These are phyloP conservation scores for Carex cristatella DNA, from an alignment of 176 grass and related monocot genomes.

Conservation along the genomic window DNA sequence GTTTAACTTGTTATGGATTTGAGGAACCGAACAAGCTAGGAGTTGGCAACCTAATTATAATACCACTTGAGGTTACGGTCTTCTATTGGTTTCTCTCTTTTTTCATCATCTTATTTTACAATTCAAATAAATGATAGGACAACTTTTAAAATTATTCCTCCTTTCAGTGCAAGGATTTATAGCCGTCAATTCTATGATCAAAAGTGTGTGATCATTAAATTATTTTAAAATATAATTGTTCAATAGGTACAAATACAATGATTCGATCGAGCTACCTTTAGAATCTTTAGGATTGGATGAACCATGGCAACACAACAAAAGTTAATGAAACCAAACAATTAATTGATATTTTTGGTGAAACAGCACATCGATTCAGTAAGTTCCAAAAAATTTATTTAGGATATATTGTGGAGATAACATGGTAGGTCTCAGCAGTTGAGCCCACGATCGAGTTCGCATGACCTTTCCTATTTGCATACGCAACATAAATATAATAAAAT, in stretches of 20 bases:
- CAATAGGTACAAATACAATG: neutral
- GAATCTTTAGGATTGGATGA: neutral
- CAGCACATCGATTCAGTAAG: neutral
- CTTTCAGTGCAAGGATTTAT: neutral
- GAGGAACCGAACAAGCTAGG: neutral
- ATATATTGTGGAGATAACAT: neutral
- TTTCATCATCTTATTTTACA: neutral
- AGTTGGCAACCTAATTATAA: neutral
- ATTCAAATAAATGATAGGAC: neutral
- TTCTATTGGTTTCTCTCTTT: neutral
- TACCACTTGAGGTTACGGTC: neutral
- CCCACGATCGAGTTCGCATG: neutral
- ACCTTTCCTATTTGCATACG: neutral
- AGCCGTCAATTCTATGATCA: neutral
- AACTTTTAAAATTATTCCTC: neutral
- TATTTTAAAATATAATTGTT: neutral
- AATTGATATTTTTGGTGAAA: neutral
- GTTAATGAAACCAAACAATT: neutral
- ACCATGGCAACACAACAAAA: neutral
- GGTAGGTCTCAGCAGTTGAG: constrained; percentile 11
- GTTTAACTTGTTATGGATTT: neutral
- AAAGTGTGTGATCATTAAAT: neutral
- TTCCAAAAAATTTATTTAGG: neutral
- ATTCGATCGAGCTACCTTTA: neutral
- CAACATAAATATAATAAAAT: neutral